Evolutionary conservation across 805 yeast species (phyloP).

Genomic region (Kodamaea leandrae): DNA sequence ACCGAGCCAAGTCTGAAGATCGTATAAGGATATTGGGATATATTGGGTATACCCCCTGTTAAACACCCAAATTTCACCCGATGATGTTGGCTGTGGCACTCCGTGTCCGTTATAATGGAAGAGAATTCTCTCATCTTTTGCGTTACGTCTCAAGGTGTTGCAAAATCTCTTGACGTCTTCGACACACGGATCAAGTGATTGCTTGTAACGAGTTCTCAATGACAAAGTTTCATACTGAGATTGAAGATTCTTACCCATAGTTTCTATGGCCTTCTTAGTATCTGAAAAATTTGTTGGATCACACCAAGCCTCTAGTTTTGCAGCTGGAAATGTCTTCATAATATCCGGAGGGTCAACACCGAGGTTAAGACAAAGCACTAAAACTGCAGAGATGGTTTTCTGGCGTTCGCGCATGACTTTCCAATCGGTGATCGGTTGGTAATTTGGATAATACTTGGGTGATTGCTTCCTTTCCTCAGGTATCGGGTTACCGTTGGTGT

Average conservation of each 20-base stretch:
- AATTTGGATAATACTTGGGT: constrained; percentile 44
- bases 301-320: constrained; percentile 88
- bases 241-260: constrained; percentile 85
- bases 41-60: constrained; percentile 96
- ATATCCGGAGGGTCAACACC: constrained; percentile 98
- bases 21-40: constrained; percentile 93
- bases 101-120: constrained; percentile 99
- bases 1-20: constrained; percentile 94
- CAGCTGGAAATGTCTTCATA: constrained; percentile 88
- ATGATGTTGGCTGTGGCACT: constrained; percentile 93
- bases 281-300: constrained; percentile 82
- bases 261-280: constrained; percentile 85
- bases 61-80: constrained; percentile 98
- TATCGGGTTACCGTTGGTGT: constrained; percentile 81
- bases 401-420: constrained; percentile 85
- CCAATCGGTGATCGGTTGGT: constrained; percentile 85
- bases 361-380: constrained; percentile 82
- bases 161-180: constrained; percentile 94
- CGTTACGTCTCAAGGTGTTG: constrained; percentile 80
- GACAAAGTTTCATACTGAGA: constrained; percentile 86
- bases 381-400: constrained; percentile 89
- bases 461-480: constrained; percentile 49
- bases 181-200: constrained; percentile 88
- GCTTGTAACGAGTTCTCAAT: constrained; percentile 84
- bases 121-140: constrained; percentile 88